Evolutionary conservation across 257 asterid genomes (phyloP).

Genomic region (Solanum medicagineum): DNA sequence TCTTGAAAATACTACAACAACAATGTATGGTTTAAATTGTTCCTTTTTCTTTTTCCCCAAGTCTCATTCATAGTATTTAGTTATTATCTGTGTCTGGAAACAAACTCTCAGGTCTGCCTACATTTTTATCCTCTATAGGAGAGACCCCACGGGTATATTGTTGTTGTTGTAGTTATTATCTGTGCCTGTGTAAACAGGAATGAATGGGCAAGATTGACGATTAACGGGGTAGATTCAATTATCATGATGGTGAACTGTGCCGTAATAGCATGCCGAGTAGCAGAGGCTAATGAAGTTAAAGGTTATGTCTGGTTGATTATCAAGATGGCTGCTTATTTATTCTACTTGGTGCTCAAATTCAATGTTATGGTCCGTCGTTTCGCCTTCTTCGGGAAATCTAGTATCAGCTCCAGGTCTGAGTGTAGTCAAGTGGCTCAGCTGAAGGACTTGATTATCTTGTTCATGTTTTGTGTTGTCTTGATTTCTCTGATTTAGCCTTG

Average conservation of each 20-base stretch:
- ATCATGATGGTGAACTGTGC: slow-evolving; percentile 5
- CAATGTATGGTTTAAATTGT: not conserved
- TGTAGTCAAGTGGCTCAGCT: not conserved
- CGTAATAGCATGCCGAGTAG: not conserved
- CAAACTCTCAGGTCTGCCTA: no score
- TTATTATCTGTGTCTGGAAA: not conserved
- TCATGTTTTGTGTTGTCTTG: not conserved
- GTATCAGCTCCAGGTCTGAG: not conserved
- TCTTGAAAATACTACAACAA: not conserved
- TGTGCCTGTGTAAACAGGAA: slow-evolving; percentile 1
- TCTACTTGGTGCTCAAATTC: slow-evolving; percentile 5
- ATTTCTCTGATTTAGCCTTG: not conserved
- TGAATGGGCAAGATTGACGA: not conserved
- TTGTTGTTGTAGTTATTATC: not conserved
- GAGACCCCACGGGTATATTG: no score
- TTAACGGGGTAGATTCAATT: slow-evolving; percentile 3
- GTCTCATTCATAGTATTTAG: not conserved
- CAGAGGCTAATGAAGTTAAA: not conserved
- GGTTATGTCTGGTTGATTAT: slow-evolving; percentile 7
- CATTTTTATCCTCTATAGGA: no score
- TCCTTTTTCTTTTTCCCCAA: not conserved
- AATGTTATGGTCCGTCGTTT: not conserved
- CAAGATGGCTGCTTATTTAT: slow-evolving; percentile 11
- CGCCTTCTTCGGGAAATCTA: not conserved
- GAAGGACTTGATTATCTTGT: not conserved